A percentile compares a stretch with the other conserved stretches of the same genome.
phyloP scores from a whole-genome alignment of 257 asterid species.

The Coffea canephora region DNA sequence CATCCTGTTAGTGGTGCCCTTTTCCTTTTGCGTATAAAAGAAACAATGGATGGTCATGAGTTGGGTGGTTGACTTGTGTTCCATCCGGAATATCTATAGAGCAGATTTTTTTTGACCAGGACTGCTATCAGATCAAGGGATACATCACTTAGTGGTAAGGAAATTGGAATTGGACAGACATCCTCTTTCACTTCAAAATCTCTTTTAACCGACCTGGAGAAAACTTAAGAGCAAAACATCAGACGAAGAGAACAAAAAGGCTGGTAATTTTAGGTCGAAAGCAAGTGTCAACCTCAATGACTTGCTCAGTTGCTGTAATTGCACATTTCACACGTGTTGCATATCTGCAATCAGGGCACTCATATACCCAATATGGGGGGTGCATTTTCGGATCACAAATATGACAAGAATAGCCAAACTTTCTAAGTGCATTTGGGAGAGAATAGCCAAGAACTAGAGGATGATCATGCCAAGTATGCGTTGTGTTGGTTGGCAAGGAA shows the following conservation, averaged over 20 bases:
- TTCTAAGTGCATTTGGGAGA: neutral
- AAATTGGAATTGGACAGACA: neutral
- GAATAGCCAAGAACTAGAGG: neutral
- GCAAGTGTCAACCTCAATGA: neutral
- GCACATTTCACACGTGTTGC: neutral
- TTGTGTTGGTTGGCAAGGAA: neutral
- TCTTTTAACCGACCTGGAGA: too few relatives aligned
- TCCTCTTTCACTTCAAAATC: too few relatives aligned
- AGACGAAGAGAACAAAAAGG: neutral
- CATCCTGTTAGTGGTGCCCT: neutral
- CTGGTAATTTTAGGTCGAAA: neutral
- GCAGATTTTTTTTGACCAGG: neutral
- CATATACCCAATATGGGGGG: neutral
- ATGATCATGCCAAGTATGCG: neutral
- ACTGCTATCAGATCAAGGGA: neutral
- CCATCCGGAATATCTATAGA: neutral
- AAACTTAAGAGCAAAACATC: neutral
- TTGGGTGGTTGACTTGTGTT: neutral
- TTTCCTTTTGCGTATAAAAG: neutral
- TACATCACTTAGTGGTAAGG: neutral
- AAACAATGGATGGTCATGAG: neutral
- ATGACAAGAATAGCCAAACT: neutral
- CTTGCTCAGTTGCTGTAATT: neutral
- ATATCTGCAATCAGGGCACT: neutral
- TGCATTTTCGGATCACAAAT: neutral